Evolutionary conservation across 1,139 yeast genomes (phyloP).

Genomic region (Sporopachydermia cereana): DNA sequence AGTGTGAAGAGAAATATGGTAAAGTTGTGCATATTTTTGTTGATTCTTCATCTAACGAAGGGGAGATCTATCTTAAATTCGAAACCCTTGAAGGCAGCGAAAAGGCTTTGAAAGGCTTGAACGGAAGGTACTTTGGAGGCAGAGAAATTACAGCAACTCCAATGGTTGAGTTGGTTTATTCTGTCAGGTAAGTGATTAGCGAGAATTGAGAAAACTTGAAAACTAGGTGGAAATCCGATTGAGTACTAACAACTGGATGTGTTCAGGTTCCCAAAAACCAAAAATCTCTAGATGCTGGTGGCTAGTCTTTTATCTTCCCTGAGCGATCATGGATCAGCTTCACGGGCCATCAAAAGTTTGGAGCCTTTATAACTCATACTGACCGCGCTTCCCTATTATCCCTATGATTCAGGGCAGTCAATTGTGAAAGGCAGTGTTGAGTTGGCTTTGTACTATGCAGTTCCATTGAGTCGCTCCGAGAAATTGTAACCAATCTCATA

Average conservation of each 20-base stretch:
- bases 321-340: too few species aligned
- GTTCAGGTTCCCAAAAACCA: slow-evolving; percentile 12
- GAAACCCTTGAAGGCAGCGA: slow-evolving; percentile 19
- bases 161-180: slow-evolving; percentile 24
- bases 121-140: slow-evolving; percentile 28
- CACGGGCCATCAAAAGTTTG: too few species aligned
- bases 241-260: slow-evolving; percentile 7
- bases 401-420: too few species aligned
- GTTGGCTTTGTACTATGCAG: too few species aligned
- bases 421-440: too few species aligned
- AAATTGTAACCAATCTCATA: too few species aligned
- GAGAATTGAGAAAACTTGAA: background rate
- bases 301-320: too few species aligned
- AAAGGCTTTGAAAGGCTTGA: slow-evolving; percentile 23
- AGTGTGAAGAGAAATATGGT: slow-evolving; percentile 29
- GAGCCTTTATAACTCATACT: too few species aligned
- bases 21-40: slow-evolving; percentile 23
- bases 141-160: slow-evolving; percentile 21
- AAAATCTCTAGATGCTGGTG: too few species aligned
- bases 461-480: too few species aligned
- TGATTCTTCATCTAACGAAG: slow-evolving; percentile 20
- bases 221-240: slow-evolving; percentile 6
- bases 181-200: slow-evolving; percentile 16
- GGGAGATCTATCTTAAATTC: slow-evolving; percentile 26
- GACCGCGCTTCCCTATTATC: too few species aligned